Evolutionary conservation across 208 protist genomes (phyloP), one percentile per base, ranked within the genome.

Genomic region (Acanthamoeba lugdunensis): DNA sequence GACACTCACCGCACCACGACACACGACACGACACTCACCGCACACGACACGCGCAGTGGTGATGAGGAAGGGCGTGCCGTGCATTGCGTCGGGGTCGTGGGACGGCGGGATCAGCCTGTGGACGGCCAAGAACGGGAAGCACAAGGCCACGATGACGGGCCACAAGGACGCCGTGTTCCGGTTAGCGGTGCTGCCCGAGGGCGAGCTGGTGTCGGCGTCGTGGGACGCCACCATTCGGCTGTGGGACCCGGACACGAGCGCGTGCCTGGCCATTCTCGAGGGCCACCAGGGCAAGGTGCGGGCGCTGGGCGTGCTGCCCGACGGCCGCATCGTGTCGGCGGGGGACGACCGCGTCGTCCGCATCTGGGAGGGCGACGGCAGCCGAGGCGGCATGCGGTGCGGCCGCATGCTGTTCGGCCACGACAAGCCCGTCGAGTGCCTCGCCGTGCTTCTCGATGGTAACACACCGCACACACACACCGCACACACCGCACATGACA

Each of bases 121-220:
- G 75, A 33, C 33, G 23, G 23, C n/a, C 48, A 84, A 84, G 48
- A 58, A 50, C 41, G 75, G 75, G 4, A 84, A 84, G 48, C 75
- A 50, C 48, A 21, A 84, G 45, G 75, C 75, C 75, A 81, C 73
- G 14, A 56, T 56, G 52, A 25, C 30, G 45, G 75, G 75, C 75
- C 75, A 84, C 75, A 84, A n/a, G 23, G 75, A 84, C 48, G 75
- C 75, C 21, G 75, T 56, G 41, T 84, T 84, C 75, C 75, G 75
- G 48, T 56, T 84, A 30, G 84, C 58, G n/a, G 84, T 90, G 84
- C 84, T 90, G 13, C 56, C 56, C 11, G 84, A 90, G 1, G 84
- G 84, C 41, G 84, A 18, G 56, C 56, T 90, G 30, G 84, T 90
- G n/a, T 90, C 84, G 37, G 52, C 56, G 23, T 90, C 84, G 16